phyloP scores from a whole-genome alignment of 441 rosid genomes.

The Euphorbia celastroides region DNA sequence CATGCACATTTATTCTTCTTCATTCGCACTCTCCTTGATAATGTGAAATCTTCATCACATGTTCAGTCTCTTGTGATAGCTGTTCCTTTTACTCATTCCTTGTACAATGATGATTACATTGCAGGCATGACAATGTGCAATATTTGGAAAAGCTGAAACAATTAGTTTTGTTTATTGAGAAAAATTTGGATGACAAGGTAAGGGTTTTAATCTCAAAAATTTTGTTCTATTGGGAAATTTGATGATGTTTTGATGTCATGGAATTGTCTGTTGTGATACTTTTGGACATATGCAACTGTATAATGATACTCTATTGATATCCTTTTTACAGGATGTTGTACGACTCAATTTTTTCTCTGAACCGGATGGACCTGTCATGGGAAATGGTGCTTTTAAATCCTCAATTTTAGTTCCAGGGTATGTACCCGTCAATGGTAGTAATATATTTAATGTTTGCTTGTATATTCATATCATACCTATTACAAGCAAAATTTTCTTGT shows the following conservation, averaged over 20 bases:
- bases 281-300: too few relatives aligned
- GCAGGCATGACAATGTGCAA: slow-evolving; percentile 93
- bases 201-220: slow-evolving; percentile 10
- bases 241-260: slow-evolving; percentile 3
- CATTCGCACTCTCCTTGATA: not conserved
- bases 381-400: slow-evolving; percentile 80
- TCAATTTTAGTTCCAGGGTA: slow-evolving; percentile 90
- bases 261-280: not conserved
- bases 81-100: slow-evolving; percentile 17
- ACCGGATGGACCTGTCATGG: slow-evolving; percentile 94
- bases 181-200: slow-evolving; percentile 84
- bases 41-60: not conserved
- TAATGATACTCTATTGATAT: slow-evolving; percentile 10
- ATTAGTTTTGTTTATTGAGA: slow-evolving; percentile 73
- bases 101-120: slow-evolving; percentile 32
- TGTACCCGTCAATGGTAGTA: slow-evolving; percentile 15
- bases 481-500: slow-evolving; percentile 22
- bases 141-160: slow-evolving; percentile 89
- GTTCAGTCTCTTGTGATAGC: slow-evolving; percentile 7
- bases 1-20: not conserved
- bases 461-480: slow-evolving; percentile 1
- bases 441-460: slow-evolving; percentile 17
- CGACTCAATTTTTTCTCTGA: slow-evolving; percentile 74
- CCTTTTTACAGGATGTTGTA: slow-evolving; percentile 49
- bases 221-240: not conserved